Conservation (phyloP, 1,139 yeast genomes). For the Suhomyces guaymorum region DNA sequence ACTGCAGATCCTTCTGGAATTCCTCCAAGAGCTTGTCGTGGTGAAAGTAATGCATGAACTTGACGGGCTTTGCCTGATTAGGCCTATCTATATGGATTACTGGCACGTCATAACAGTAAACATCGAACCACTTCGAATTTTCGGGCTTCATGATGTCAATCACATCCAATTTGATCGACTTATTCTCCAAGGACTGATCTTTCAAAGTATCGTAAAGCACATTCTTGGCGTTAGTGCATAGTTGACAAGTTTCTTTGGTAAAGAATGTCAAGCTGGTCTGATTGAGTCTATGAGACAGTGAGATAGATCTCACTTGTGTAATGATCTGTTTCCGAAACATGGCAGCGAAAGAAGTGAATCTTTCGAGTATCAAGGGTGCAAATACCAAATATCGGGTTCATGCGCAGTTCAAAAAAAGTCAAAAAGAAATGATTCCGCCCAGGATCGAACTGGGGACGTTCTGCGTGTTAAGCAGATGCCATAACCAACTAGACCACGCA, state of each 20-base stretch:
- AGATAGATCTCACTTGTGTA: too few species aligned
- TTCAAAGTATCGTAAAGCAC: slow-evolving; percentile 47
- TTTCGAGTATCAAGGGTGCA: background rate
- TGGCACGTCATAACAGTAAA: slow-evolving; percentile 87
- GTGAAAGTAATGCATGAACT: slow-evolving; percentile 76
- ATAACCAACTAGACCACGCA: slow-evolving; percentile 96
- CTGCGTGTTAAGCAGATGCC: slow-evolving; percentile 99
- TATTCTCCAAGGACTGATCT: slow-evolving; percentile 23
- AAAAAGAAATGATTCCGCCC: slow-evolving; percentile 79
- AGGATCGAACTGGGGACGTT: slow-evolving; percentile 99
- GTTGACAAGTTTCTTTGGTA: slow-evolving; percentile 76
- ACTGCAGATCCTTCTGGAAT: slow-evolving; percentile 20
- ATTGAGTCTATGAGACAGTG: slow-evolving; percentile 1
- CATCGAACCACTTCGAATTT: slow-evolving; percentile 74
- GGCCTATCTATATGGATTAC: slow-evolving; percentile 71
- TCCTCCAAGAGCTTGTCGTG: slow-evolving; percentile 58
- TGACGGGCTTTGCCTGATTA: slow-evolving; percentile 48
- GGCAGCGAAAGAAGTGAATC: too few species aligned
- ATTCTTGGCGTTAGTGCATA: slow-evolving; percentile 71
- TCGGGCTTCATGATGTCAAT: slow-evolving; percentile 71
- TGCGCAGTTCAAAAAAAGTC: background rate
- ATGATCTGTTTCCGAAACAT: too few species aligned
- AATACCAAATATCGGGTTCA: slow-evolving; percentile 1
- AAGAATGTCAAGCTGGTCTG: slow-evolving; percentile 53
- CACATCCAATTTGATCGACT: slow-evolving; percentile 39